These are phyloP conservation scores for Arbutus unedo DNA, from an alignment of 148 eudicot genomes.

Conservation along the genomic window DNA sequence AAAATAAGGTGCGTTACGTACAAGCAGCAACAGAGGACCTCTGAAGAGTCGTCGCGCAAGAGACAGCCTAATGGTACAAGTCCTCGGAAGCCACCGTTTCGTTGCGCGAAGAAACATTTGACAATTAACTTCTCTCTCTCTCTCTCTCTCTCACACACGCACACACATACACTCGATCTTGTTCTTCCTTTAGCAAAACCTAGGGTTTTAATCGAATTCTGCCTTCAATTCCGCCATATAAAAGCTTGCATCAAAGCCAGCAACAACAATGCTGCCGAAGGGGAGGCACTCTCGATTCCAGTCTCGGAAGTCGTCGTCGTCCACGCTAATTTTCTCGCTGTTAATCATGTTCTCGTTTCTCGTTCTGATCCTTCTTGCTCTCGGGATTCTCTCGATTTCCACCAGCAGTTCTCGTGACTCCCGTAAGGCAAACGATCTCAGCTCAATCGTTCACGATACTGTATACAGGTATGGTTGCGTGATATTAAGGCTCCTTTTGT, in stretches of 20 bases:
- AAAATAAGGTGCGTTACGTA: too few relatives aligned
- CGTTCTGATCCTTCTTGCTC: conserved; percentile 53
- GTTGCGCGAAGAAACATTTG: not conserved
- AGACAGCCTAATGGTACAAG: too few relatives aligned
- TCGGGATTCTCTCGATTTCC: conserved; percentile 65
- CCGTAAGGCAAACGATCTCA: conserved; percentile 48
- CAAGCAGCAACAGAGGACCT: too few relatives aligned
- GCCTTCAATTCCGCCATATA: not conserved
- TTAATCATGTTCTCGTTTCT: conserved; percentile 42
- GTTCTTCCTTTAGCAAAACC: not conserved
- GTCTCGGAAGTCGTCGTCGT: conserved; percentile 43
- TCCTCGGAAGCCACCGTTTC: too few relatives aligned
- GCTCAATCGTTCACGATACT: conserved; percentile 43
- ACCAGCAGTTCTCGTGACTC: conserved; percentile 24
- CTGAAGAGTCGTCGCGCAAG: too few relatives aligned
- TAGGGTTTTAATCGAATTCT: conserved; percentile 8
- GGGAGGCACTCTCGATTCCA: conserved; percentile 34
- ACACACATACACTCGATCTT: not conserved
- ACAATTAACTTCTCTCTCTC: not conserved
- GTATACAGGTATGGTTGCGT: conserved; percentile 32
- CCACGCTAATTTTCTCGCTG: conserved; percentile 42
- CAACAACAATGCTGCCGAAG: conserved; percentile 50
- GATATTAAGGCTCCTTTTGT: not conserved
- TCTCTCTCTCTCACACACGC: too few relatives aligned
- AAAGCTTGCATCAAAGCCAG: not conserved